These are phyloP conservation scores for Phytophthora boehmeriae DNA, from an alignment of 352 stramenopile species.

Conservation along the genomic window DNA sequence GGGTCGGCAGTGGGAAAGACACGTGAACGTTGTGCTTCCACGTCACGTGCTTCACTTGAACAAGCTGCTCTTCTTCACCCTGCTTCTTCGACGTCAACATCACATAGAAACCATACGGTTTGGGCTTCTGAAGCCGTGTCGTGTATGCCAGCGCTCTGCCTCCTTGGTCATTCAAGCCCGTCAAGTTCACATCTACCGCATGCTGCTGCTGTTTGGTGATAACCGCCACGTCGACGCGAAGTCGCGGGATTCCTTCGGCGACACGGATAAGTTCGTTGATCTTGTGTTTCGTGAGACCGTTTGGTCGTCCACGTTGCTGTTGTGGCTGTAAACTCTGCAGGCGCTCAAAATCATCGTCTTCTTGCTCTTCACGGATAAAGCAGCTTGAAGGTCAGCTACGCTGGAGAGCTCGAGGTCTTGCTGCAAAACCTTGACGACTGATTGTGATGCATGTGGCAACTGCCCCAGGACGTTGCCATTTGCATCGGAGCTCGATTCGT, in stretches of 20 bases:
- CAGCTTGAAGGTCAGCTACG: conserved; percentile 42
- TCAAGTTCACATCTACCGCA: conserved; percentile 48
- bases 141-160: conserved; percentile 40
- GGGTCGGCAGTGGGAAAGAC: conserved; percentile 33
- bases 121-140: conserved; percentile 62
- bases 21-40: conserved; percentile 49
- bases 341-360: conserved; percentile 41
- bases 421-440: conserved; percentile 35
- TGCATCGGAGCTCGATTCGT: conserved; percentile 6
- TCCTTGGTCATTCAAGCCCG: conserved; percentile 32
- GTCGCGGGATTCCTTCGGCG: conserved; percentile 47
- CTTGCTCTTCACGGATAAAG: conserved; percentile 32
- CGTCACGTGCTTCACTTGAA: conserved; percentile 69
- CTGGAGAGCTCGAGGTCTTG: conserved; percentile 33
- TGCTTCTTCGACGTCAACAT: conserved; percentile 45
- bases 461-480: conserved; percentile 41
- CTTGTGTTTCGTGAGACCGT: conserved; percentile 38
- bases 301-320: conserved; percentile 17
- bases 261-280: conserved; percentile 53
- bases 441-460: conserved; percentile 46
- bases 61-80: conserved; percentile 25
- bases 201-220: conserved; percentile 31
- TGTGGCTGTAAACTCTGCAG: conserved; percentile 33
- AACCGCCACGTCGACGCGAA: conserved; percentile 34
- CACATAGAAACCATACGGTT: conserved; percentile 78